Base-by-base conservation (phyloP, 768 basidiomycete species). In the Suillus cothurnatus region DNA sequence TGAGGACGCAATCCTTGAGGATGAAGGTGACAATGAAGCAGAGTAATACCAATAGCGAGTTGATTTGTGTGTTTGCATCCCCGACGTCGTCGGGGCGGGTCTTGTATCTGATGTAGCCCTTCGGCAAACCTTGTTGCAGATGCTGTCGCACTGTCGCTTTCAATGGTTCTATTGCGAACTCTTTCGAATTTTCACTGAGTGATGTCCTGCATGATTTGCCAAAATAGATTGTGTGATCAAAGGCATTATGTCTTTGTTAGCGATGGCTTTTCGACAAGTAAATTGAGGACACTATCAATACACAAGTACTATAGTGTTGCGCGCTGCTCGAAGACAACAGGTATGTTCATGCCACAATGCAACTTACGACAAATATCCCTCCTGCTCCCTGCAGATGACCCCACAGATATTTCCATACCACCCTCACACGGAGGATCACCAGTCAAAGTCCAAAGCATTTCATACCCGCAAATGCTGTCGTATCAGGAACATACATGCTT, bases 41-140 rank as follows among this genome's bases (percentile, higher is more conserved):
- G 70, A 70, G 11, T 8, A 63, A 61, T 72, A 71, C 38, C n/a
- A 15, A 31, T 47, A 26, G 23, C 23, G 14, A 15, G 14, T 17
- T 26, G 23, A 5, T 28, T 28, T 28, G 49, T 26, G 7, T 15
- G 23, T 26, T 38, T 15, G 5, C 26, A 28, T 28, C 26, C 17
- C 8, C 3, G 50, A 17, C 17, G 17, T 52, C 50, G 23, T 28
- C 0, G 26, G 17, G 50, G 8, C 26, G 26, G 7, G 8, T 28
- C 26, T 19, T 34, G 8, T 28, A 36, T 59, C 21, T 23, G 45
- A 28, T 52, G 3, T 28, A 8, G 17, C 3, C 50, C 50, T 52
- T 52, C 7, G 12, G 50, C 50, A 19, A 28, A 8, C 26, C 17
- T 26, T 28, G 2, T 17, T 11, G 28, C 26, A 52, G 17, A 28